Evolutionary conservation across 2,329 filamentous ascomycete genomes (phyloP).

Genomic region (Scolecobasidium constrictum): DNA sequence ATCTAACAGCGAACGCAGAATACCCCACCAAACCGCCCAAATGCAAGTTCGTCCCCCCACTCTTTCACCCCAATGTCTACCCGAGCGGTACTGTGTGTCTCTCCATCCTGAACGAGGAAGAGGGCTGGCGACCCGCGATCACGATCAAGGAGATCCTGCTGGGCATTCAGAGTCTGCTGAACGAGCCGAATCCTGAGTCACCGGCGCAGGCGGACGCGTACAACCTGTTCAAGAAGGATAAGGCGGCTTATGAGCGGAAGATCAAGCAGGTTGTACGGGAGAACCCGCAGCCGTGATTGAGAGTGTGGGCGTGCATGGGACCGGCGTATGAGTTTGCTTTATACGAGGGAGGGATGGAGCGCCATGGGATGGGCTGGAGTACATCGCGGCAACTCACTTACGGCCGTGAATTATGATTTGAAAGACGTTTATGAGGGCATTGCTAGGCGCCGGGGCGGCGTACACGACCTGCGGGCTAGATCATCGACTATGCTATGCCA

Average conservation of each 20-base stretch:
- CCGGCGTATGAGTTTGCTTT: no score
- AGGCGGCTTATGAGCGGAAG: conserved; percentile 75
- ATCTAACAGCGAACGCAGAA: conserved; percentile 42
- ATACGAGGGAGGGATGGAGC: no score
- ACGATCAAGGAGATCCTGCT: conserved; percentile 96
- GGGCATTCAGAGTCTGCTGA: conserved; percentile 88
- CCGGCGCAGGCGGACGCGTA: conserved; percentile 96
- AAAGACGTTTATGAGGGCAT: no score
- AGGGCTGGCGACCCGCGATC: conserved; percentile 97
- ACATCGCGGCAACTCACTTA: no score
- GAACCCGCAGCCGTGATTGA: conserved; percentile 61
- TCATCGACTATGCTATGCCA: no score
- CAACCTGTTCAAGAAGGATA: conserved; percentile 90
- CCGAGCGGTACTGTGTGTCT: conserved; percentile 95
- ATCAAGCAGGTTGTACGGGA: conserved; percentile 80
- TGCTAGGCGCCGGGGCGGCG: no score
- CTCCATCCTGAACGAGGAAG: conserved; percentile 95
- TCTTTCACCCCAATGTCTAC: conserved; percentile 98
- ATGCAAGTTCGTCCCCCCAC: conserved; percentile 92
- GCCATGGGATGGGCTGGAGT: no score
- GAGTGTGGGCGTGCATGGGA: not conserved
- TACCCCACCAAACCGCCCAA: conserved; percentile 98
- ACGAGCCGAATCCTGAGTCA: conserved; percentile 94
- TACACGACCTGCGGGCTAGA: no score
- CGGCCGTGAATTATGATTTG: no score